Evolutionary conservation across 352 stramenopile genomes (phyloP).

Genomic region (Globisporangium nunn): DNA sequence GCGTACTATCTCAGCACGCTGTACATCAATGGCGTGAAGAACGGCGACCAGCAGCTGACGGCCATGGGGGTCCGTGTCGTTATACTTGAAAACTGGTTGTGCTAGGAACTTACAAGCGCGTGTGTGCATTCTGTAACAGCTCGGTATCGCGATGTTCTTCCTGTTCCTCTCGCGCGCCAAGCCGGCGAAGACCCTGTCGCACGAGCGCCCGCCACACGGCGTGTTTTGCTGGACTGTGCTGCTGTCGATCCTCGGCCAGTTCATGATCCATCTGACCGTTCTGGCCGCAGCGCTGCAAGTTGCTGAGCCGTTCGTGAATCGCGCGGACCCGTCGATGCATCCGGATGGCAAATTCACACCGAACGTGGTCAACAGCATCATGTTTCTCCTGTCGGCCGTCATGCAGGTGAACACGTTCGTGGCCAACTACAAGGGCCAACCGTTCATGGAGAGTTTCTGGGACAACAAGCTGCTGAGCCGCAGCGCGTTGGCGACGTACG

Average conservation of each 20-base stretch:
- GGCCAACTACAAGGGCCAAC: constrained; percentile 40
- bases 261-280: constrained; percentile 83
- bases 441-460: constrained; percentile 52
- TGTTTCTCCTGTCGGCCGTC: constrained; percentile 89
- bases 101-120: neutral
- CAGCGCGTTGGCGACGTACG: constrained; percentile 25
- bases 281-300: constrained; percentile 53
- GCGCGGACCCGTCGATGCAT: constrained; percentile 46
- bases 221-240: constrained; percentile 87
- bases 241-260: constrained; percentile 89
- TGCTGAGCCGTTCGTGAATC: constrained; percentile 59
- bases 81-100: neutral
- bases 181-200: constrained; percentile 83
- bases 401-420: constrained; percentile 55
- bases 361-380: constrained; percentile 92
- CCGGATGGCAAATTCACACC: constrained; percentile 86
- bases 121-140: constrained; percentile 8
- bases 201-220: constrained; percentile 68
- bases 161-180: constrained; percentile 63
- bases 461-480: constrained; percentile 28
- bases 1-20: constrained; percentile 92
- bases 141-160: constrained; percentile 46
- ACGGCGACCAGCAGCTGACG: constrained; percentile 89
- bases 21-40: constrained; percentile 93
- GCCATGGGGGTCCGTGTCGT: constrained; percentile 25